Evolutionary conservation across 2,329 filamentous ascomycete species (phyloP).

Genomic region (Periglandula ipomoeae): DNA sequence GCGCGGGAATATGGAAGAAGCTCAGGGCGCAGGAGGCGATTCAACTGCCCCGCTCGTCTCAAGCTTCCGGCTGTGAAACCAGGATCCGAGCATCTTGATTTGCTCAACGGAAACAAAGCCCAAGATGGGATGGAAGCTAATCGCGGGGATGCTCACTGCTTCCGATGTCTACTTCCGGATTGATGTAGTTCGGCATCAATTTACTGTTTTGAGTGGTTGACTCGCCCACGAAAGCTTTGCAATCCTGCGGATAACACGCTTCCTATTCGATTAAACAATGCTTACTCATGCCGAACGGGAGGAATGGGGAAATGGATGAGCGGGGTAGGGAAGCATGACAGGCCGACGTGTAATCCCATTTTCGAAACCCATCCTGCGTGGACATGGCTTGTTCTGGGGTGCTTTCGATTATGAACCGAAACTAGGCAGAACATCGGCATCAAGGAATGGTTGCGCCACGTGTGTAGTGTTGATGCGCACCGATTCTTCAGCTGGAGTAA

Average conservation of each 20-base stretch:
- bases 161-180: background rate
- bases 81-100: background rate
- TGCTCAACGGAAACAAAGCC: background rate
- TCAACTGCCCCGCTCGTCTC: background rate
- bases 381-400: slow-evolving; percentile 1
- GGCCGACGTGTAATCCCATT: too few species aligned
- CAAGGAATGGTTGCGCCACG: slow-evolving; percentile 26
- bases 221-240: too few species aligned
- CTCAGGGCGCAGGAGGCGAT: background rate
- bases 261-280: background rate
- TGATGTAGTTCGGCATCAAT: too few species aligned
- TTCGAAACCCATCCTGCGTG: background rate
- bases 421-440: slow-evolving; percentile 18
- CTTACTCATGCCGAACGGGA: background rate
- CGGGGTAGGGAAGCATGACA: background rate
- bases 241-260: background rate
- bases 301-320: background rate
- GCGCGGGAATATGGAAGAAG: too few species aligned
- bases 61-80: background rate
- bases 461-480: slow-evolving; percentile 19
- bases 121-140: background rate
- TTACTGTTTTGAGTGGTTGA: too few species aligned
- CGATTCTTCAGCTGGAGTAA: slow-evolving; percentile 13
- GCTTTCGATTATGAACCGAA: slow-evolving; percentile 6
- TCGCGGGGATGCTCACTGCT: background rate